Evolutionary conservation across 805 yeast genomes (phyloP), one percentile per base, ranked within the genome.

Genomic region (Tetrapisispora namnaoensis): DNA sequence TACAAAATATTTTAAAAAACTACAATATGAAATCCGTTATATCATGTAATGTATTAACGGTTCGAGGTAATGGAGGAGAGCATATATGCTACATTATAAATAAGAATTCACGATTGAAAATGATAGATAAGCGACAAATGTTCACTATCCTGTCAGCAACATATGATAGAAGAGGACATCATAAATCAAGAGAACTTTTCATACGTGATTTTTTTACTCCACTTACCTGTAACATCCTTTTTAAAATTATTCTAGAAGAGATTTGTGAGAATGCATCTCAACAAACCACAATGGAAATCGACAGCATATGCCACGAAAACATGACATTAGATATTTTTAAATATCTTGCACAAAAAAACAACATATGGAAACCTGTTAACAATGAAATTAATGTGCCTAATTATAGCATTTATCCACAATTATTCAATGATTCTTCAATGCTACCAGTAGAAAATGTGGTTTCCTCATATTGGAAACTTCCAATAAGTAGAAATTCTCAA

Each of bases 1-100:
- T 63, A 17, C 65, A 63, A 41, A 45, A 52, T 4, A 21, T 60
- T 18, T 49, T 60, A 2, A 37, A 51, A 13, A 37, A 13, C 27
- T 51, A 54, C 46, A 43, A 43, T 16, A 50, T 61, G 7, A 54
- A 53, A 20, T 48, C 60, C 1, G 46, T 48, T 4, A 18, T 60
- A 20, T 55, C 59, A 17, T 49, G 50, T 18, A 45, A 53, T 4
- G 55, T 55, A 32, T 46, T 58, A 16, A 56, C 54, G 2, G 53
- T 59, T 34, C 48, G 55, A 8, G 60, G 56, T 46, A 20, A 37
- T 18, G 11, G n/a, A 6, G 35, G 35, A 27, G n/a, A 21, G 8
- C 46, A 43, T 36, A 5, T 43, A 2, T 43, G 32, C n/a, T 43
- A 43, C 21, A 16, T 43, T 6, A 35, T 36, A 9, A 17, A 32